Conservation (phyloP, 495 filamentous ascomycete genomes). For the Penicillium arizonense region DNA sequence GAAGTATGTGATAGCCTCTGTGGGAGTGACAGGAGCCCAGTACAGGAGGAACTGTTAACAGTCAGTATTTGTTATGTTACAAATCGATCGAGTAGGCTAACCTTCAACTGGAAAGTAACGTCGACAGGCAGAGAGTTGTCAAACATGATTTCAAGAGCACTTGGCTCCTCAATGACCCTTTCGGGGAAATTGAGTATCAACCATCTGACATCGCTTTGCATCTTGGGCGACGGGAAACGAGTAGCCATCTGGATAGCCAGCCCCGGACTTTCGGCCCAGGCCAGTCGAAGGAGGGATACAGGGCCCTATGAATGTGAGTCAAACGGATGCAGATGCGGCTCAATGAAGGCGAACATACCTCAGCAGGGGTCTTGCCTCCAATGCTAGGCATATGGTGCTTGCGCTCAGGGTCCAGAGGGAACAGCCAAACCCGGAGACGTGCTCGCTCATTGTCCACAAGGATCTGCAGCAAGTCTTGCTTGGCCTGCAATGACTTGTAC, state of each 20-base stretch:
- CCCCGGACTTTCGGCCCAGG: conserved; percentile 80
- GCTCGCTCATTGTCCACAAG: conserved; percentile 83
- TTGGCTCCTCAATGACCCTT: conserved; percentile 72
- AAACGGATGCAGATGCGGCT: too few relatives aligned
- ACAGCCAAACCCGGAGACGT: conserved; percentile 85
- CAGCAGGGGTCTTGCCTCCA: conserved; percentile 30
- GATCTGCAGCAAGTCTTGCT: conserved; percentile 74
- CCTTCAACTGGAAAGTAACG: conserved; percentile 77
- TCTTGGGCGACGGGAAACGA: conserved; percentile 71
- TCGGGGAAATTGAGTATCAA: conserved; percentile 79
- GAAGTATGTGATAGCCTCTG: conserved; percentile 90
- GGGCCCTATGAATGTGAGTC: conserved; percentile 7
- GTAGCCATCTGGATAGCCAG: conserved; percentile 78
- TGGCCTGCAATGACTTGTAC: conserved; percentile 65
- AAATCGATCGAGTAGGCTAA: too few relatives aligned
- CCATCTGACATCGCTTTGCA: conserved; percentile 73
- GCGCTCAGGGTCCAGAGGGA: conserved; percentile 69
- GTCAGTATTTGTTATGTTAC: too few relatives aligned
- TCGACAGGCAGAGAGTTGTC: conserved; percentile 72
- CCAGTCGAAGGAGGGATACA: conserved; percentile 65
- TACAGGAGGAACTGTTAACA: conserved; percentile 70
- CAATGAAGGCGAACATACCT: conserved; percentile 5
- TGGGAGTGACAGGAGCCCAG: conserved; percentile 92
- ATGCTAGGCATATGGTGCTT: conserved; percentile 50
- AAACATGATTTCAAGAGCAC: conserved; percentile 79